phyloP scores from a whole-genome alignment of 164 flowering plant genomes.

The Magnolia changhungtana region DNA sequence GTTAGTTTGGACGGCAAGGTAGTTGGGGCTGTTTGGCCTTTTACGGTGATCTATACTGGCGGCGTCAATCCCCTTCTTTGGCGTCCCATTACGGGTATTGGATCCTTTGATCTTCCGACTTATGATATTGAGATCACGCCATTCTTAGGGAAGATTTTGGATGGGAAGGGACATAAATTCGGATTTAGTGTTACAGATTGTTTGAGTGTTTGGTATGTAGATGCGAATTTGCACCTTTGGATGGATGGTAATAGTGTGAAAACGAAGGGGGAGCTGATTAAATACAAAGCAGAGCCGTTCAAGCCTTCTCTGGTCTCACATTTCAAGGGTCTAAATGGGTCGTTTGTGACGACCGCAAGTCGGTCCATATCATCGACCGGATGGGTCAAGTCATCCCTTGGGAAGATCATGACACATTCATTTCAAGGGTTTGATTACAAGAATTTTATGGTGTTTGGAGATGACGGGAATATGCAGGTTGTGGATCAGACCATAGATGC shows the following conservation, averaged over 20 bases:
- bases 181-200: constrained; percentile 74
- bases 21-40: constrained; percentile 85
- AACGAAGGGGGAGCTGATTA: constrained; percentile 48
- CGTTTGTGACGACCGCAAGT: constrained; percentile 39
- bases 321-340: constrained; percentile 59
- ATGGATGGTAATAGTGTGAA: constrained; percentile 43
- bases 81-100: constrained; percentile 86
- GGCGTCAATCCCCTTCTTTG: constrained; percentile 85
- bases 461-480: constrained; percentile 57
- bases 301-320: constrained; percentile 24
- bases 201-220: constrained; percentile 72
- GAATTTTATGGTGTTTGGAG: constrained; percentile 54
- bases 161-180: constrained; percentile 58
- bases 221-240: constrained; percentile 95
- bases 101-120: constrained; percentile 81
- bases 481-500: constrained; percentile 55
- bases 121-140: constrained; percentile 91
- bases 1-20: constrained; percentile 56
- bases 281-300: constrained; percentile 24
- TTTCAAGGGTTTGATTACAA: constrained; percentile 43
- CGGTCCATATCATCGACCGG: constrained; percentile 52
- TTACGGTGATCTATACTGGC: constrained; percentile 85
- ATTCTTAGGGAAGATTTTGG: constrained; percentile 58
- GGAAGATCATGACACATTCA: constrained; percentile 45
- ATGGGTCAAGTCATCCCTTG: constrained; percentile 77